Conservation (phyloP, 192 early-diverging fungal genomes). For the Powellomyces hirtus region DNA sequence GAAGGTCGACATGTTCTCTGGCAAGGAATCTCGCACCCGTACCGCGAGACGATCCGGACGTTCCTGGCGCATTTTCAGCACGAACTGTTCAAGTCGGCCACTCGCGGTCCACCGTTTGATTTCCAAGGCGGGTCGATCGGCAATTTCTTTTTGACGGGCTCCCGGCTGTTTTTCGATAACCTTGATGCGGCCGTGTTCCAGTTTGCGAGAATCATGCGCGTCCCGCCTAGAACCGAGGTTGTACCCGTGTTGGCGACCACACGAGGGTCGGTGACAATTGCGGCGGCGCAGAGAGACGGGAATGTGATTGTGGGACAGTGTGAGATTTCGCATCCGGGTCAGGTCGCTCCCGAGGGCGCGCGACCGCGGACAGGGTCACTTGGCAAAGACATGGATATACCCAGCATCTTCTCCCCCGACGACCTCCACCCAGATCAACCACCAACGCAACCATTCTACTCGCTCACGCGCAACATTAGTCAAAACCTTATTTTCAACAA, state of each 20-base stretch:
- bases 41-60: conserved; percentile 66
- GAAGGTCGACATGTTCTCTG: conserved; percentile 66
- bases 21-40: conserved; percentile 47
- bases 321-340: conserved; percentile 71
- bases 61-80: conserved; percentile 69
- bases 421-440: too few species aligned
- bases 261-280: conserved; percentile 48
- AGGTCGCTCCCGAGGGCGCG: conserved; percentile 13
- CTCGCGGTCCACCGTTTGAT: conserved; percentile 57
- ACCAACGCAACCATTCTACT: too few species aligned
- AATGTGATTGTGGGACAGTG: conserved; percentile 67
- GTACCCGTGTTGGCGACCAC: conserved; percentile 66
- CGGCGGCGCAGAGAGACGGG: conserved; percentile 65
- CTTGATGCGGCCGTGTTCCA: conserved; percentile 70
- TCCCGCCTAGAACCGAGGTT: conserved; percentile 62
- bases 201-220: conserved; percentile 67
- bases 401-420: too few species aligned
- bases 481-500: conserved; percentile 59
- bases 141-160: conserved; percentile 78
- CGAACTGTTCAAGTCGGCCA: conserved; percentile 20
- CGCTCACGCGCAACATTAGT: neutral
- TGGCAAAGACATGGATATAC: neutral
- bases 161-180: conserved; percentile 68
- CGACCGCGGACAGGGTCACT: conserved; percentile 32
- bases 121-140: conserved; percentile 74